phyloP scores from a whole-genome alignment of 345 rosid genomes.

The Psidium friedrichsthalianum region DNA sequence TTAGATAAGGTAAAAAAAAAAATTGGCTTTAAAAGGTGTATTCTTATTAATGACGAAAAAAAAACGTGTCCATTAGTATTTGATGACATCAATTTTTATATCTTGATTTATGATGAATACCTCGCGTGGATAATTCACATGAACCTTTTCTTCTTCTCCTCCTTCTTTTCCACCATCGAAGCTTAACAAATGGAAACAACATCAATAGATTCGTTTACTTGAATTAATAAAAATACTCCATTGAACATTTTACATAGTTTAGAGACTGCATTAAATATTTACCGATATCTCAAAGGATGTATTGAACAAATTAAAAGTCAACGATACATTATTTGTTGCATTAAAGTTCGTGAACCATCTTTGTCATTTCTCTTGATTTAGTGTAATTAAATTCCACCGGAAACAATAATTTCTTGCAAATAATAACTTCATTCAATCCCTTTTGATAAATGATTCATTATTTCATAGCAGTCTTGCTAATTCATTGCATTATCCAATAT shows the following conservation, averaged over 20 bases:
- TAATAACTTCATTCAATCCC: neutral
- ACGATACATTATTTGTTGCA: no score
- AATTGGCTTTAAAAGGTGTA: neutral
- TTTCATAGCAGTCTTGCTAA: neutral
- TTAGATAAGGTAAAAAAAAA: accelerated
- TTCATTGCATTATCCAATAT: neutral
- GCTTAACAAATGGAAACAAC: neutral
- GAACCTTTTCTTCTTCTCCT: neutral
- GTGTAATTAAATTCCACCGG: neutral
- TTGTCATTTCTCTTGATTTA: neutral
- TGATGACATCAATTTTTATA: neutral
- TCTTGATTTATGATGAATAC: neutral
- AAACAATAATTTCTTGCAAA: neutral
- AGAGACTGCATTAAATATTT: neutral
- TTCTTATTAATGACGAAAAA: no score
- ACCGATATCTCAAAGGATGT: no score
- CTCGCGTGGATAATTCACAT: neutral
- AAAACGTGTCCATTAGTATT: neutral
- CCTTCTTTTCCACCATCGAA: neutral
- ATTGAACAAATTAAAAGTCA: neutral
- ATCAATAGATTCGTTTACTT: neutral
- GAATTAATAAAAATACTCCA: neutral
- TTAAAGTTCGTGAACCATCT: neutral
- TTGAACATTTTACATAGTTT: neutral
- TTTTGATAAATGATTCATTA: neutral